phyloP scores from a whole-genome alignment of 2,329 filamentous ascomycete genomes.

The Alternaria conjuncta region DNA sequence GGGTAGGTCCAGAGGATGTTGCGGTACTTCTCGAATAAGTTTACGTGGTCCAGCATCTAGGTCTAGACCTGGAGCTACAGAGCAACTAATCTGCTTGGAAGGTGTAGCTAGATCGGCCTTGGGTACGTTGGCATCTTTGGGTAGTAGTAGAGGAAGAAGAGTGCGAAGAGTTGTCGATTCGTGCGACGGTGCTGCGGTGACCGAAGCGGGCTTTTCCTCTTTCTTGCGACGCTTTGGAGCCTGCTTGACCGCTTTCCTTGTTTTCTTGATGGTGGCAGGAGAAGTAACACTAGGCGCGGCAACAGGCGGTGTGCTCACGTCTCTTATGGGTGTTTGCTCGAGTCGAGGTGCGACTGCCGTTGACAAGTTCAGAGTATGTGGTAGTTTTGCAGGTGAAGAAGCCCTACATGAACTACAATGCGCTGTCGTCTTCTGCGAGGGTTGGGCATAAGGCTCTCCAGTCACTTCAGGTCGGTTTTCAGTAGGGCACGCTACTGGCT shows the following conservation, averaged over 20 bases:
- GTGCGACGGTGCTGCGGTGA: background rate
- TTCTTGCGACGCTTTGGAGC: background rate
- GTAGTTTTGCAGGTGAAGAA: background rate
- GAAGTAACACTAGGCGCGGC: background rate
- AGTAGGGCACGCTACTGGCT: background rate
- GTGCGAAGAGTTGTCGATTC: background rate
- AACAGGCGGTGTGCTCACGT: background rate
- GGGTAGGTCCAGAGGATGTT: background rate
- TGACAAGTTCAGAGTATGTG: background rate
- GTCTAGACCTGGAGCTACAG: background rate
- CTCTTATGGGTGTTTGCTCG: background rate
- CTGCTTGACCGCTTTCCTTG: background rate
- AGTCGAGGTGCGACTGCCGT: background rate
- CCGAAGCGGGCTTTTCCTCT: background rate
- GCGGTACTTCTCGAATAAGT: background rate
- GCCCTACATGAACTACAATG: background rate
- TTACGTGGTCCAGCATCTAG: background rate
- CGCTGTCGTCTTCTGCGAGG: background rate
- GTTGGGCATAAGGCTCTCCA: background rate
- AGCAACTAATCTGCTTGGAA: background rate
- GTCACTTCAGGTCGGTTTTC: background rate
- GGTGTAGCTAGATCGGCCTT: background rate
- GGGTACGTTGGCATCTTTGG: background rate
- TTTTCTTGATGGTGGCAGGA: background rate
- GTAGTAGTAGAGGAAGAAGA: background rate